These are phyloP conservation scores for Acaromyces ingoldii DNA, from an alignment of 1,284 basidiomycete genomes.

Conservation along the genomic window DNA sequence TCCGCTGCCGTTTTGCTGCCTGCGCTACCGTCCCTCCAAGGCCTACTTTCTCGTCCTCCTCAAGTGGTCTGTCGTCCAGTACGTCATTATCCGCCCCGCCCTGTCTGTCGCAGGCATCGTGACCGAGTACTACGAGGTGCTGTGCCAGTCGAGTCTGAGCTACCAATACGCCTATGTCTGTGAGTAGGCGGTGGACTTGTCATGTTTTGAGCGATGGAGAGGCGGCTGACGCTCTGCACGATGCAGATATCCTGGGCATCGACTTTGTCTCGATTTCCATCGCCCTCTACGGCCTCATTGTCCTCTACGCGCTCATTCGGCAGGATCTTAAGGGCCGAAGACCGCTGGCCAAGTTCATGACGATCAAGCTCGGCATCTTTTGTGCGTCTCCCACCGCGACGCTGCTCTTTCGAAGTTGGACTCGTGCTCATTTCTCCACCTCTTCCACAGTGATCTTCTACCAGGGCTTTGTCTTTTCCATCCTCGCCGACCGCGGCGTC, in stretches of 20 bases:
- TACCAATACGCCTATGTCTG: constrained; percentile 27
- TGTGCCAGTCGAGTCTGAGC: constrained; percentile 16
- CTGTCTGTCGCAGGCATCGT: constrained; percentile 23
- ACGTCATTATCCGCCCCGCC: constrained; percentile 20
- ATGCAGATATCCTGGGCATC: constrained; percentile 11
- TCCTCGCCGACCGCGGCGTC: constrained; percentile 49
- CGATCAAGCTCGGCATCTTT: constrained; percentile 64
- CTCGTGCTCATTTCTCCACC: too few species aligned
- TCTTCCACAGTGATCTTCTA: constrained; percentile 55
- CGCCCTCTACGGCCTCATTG: constrained; percentile 25
- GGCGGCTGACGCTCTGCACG: too few species aligned
- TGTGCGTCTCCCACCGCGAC: too few species aligned
- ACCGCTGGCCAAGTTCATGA: constrained; percentile 74
- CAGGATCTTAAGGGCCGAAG: constrained; percentile 69
- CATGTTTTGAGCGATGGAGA: too few species aligned
- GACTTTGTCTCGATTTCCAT: constrained; percentile 50
- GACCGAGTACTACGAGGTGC: constrained; percentile 18
- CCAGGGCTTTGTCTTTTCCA: constrained; percentile 48
- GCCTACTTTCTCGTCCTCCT: constrained; percentile 26
- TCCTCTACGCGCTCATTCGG: constrained; percentile 75
- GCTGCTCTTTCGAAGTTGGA: too few species aligned
- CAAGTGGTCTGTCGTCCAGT: constrained; percentile 30
- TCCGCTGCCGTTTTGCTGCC: constrained; percentile 63
- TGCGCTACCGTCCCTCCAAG: constrained; percentile 21
- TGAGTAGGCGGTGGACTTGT: too few species aligned